Evolutionary conservation across 805 yeast species (phyloP), one percentile per base, ranked within the genome.

Genomic region (Metschnikowia borealis): DNA sequence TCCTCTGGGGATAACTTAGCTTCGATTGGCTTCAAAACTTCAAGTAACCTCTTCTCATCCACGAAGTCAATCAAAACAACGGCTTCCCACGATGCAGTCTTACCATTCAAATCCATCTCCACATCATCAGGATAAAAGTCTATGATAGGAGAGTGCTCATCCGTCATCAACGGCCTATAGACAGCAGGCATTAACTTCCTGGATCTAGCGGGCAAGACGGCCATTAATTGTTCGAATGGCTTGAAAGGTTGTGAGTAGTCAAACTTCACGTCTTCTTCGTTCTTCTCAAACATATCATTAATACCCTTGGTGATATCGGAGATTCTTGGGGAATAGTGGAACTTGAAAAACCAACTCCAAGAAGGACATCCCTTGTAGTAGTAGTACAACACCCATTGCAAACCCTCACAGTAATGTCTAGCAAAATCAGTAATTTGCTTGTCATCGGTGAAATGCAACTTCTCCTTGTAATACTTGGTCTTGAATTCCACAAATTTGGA

Each of bases 51-150:
- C 31, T 79, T 68, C 61, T 87, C 89, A 57, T 94, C 97, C 42
- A 94, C 97, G 75, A 94, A 94, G 5, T 95, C 84, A 51, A 94
- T 79, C 60, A 89, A 79, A 6, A 94, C 96, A 49, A 94, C 97
- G 10, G 97, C 97, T 71, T 94, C 98, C 99, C 99, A 94, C 45
- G 89, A 85, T 2, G 94, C 96, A 49, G 90, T 88, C 66, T 94
- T 94, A 40, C 98, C 99, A 64, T 94, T 94, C 80, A 83, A 78
- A 70, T 94, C 99, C 34, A 88, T 77, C 47, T 84, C 88, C 50
- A 92, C 96, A 52, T 88, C 89, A 51, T 79, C 77, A 2, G 99
- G 99, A 64, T 94, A 94, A 62, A 89, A 90, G 60, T 90, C 97
- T 49, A 78, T 78, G 57, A 94, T 89, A 26, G 97, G 96, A 6